These are phyloP conservation scores for Mrakia blollopis DNA, from an alignment of 768 basidiomycete species.

Conservation along the genomic window DNA sequence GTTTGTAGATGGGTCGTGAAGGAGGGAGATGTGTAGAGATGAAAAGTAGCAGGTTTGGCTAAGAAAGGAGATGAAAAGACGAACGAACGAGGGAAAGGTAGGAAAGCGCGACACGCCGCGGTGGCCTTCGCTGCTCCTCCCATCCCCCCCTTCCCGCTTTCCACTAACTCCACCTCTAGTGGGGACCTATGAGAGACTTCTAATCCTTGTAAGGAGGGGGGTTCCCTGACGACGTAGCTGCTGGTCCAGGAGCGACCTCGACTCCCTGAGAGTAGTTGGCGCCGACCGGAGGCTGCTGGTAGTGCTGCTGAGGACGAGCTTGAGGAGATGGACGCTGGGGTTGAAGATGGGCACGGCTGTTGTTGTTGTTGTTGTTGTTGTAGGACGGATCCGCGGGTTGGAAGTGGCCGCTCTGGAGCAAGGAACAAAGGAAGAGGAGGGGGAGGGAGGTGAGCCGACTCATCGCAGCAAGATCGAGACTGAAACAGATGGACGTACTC, in stretches of 20 bases:
- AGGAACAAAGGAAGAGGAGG: not conserved
- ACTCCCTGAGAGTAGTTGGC: not conserved
- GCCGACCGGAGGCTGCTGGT: not conserved
- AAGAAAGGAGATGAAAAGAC: too few relatives aligned
- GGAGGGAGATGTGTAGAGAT: too few relatives aligned
- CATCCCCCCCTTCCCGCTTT: too few relatives aligned
- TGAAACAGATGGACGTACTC: not conserved
- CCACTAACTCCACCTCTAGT: too few relatives aligned
- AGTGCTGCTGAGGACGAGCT: not conserved
- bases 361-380: not conserved
- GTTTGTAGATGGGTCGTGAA: too few relatives aligned
- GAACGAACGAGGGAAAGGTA: too few relatives aligned
- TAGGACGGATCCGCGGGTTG: not conserved
- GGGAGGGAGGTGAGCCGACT: not conserved
- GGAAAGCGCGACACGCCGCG: too few relatives aligned
- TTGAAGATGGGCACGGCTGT: not conserved
- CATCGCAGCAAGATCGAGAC: too few relatives aligned
- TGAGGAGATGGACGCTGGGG: not conserved
- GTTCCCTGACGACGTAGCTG: not conserved
- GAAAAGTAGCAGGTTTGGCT: too few relatives aligned
- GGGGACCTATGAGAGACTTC: too few relatives aligned
- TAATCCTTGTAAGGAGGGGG: not conserved
- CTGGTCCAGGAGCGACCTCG: not conserved
- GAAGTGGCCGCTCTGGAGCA: constrained; percentile 13
- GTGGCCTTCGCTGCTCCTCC: too few relatives aligned